Evolutionary conservation across 805 yeast genomes (phyloP), one percentile per base, ranked within the genome.

Genomic region (Suhomyces kilbournensis): DNA sequence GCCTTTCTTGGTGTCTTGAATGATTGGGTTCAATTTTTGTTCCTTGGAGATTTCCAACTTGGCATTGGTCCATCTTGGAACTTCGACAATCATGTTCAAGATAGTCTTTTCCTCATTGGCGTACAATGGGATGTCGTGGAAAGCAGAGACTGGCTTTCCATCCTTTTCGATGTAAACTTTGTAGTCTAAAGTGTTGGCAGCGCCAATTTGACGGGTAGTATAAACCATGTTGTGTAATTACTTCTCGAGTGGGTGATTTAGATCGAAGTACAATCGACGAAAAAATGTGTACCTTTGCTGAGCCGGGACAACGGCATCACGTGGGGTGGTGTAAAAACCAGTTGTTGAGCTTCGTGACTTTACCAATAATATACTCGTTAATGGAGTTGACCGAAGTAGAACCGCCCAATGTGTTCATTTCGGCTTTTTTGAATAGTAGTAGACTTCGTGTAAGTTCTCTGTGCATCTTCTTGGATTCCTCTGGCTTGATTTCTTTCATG

Each of bases 11-110:
- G 96, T 89, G 76, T 94, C 99, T 79, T 94, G 99, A 56, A 89
- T 79, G 64, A 94, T 94, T 65, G 99, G 99, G 80, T 94, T 94
- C 69, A 91, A 80, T 45, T 82, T 74, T 62, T 76, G 76, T 64
- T 88, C 96, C 77, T 91, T 92, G 71, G 88, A 83, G 74, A 92
- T 91, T 75, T 94, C 99, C 72, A 92, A 80, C 80, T 94, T 94
- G 60, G 97, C 98, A 71, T 94, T 94, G 67, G 96, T 82, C 97
- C 97, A 93, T 75, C 98, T 88, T 69, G 99, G 99, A 60, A 94
- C 91, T 77, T 94, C 99, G 58, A 94, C 97, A 64, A 94, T 80
- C 88, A 90, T 86, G 60, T 81, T 79, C 55, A 69, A 69, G 63
- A 92, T 82, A 66, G 92, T 85, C 78, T 89, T 88, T 68, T 89